phyloP scores from a whole-genome alignment of 306 rosid species.

The Trifolium fragiferum region DNA sequence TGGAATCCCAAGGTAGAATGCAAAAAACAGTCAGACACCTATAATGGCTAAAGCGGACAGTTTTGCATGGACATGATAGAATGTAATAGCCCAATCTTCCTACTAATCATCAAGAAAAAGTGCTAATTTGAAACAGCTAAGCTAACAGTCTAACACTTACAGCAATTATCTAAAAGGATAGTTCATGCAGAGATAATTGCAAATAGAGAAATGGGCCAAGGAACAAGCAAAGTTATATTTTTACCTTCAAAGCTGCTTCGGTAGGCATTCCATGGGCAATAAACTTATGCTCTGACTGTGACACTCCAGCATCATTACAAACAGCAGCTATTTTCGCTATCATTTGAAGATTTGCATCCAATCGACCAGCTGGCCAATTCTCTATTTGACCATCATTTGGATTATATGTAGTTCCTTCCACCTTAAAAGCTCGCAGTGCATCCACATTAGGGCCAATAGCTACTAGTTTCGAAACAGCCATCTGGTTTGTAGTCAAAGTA shows the following conservation, averaged over 20 bases:
- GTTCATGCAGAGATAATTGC: constrained; percentile 17
- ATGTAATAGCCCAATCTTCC: not conserved
- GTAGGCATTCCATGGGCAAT: constrained; percentile 78
- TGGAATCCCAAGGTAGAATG: constrained; percentile 41
- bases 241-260: constrained; percentile 78
- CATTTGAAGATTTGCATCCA: constrained; percentile 78
- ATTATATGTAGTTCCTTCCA: constrained; percentile 77
- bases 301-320: constrained; percentile 72
- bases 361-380: constrained; percentile 56
- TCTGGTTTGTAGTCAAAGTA: constrained; percentile 71
- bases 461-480: constrained; percentile 73
- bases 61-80: not conserved
- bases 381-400: constrained; percentile 71
- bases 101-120: constrained; percentile 11
- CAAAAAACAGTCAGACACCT: constrained; percentile 37
- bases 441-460: constrained; percentile 62
- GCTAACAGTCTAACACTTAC: not conserved
- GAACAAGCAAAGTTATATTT: not conserved
- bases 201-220: constrained; percentile 1
- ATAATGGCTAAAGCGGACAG: not conserved
- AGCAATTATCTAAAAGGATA: constrained; percentile 12
- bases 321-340: constrained; percentile 73
- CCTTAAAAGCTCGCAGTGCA: constrained; percentile 58
- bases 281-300: constrained; percentile 61
- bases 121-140: constrained; percentile 29